phyloP scores from a whole-genome alignment of 257 asterid genomes.

The Gentiana dahurica region DNA sequence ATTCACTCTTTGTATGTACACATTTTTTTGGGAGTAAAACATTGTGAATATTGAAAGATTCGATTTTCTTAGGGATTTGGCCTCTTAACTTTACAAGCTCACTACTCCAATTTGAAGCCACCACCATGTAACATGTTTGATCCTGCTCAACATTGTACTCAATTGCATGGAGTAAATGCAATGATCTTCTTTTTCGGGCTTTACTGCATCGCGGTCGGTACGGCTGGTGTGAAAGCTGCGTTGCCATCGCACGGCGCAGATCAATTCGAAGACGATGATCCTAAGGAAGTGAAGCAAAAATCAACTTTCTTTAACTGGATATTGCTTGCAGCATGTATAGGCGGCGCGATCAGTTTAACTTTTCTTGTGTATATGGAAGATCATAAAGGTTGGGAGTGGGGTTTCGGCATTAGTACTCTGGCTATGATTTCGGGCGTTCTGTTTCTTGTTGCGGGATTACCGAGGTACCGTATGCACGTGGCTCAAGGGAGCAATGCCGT shows the following conservation, averaged over 20 bases:
- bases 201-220: conserved; percentile 6
- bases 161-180: conserved; percentile 5
- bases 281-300: conserved; percentile 33
- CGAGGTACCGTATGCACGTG: conserved; percentile 40
- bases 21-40: too few species aligned
- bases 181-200: conserved; percentile 3
- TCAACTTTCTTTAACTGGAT: conserved; percentile 71
- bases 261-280: conserved; percentile 59
- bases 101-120: conserved; percentile 4
- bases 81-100: conserved; percentile 7
- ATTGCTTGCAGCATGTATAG: conserved; percentile 39
- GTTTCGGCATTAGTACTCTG: conserved; percentile 32
- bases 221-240: conserved; percentile 23
- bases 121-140: conserved; percentile 2
- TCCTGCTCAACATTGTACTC: conserved; percentile 4
- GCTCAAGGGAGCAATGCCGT: conserved; percentile 53
- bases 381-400: conserved; percentile 69
- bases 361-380: conserved; percentile 57
- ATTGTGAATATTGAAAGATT: too few species aligned
- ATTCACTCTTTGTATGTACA: too few species aligned
- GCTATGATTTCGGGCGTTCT: conserved; percentile 38
- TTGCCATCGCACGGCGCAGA: conserved; percentile 72
- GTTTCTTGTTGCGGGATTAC: conserved; percentile 34
- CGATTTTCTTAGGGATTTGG: conserved; percentile 4
- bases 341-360: conserved; percentile 44